phyloP scores from a whole-genome alignment of 31 red algal species.

The Porphyra umbilicalis region DNA sequence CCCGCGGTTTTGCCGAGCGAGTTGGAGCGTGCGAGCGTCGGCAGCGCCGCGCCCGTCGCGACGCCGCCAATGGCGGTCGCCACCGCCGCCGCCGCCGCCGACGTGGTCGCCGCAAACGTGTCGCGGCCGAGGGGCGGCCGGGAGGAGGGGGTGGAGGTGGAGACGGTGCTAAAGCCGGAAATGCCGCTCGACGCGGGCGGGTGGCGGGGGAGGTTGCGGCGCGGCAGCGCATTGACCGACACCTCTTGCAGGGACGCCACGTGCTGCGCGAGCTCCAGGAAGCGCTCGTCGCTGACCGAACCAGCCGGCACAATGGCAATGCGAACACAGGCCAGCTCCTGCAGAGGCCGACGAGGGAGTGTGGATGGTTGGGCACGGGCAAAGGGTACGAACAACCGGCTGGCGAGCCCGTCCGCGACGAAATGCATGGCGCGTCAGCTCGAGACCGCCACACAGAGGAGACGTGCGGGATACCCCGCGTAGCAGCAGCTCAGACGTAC shows the following conservation, averaged over 20 bases:
- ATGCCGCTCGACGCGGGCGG: conserved; percentile 9
- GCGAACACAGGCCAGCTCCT: conserved; percentile 50
- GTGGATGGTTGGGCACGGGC: too few species aligned
- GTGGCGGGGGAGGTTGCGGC: conserved; percentile 40
- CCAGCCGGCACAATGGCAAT: conserved; percentile 56
- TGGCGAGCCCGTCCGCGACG: too few species aligned
- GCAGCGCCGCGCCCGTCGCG: neutral
- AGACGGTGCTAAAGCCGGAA: conserved; percentile 7
- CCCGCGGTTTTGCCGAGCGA: neutral
- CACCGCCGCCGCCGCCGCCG: conserved; percentile 5
- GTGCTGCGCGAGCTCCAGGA: conserved; percentile 47
- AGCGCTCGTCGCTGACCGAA: conserved; percentile 35
- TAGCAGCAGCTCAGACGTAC: too few species aligned
- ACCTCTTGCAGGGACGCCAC: conserved; percentile 46
- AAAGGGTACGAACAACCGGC: too few species aligned
- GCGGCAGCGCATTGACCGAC: conserved; percentile 43
- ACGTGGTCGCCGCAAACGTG: conserved; percentile 6
- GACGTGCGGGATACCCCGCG: too few species aligned
- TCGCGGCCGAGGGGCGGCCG: conserved; percentile 18
- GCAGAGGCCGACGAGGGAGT: neutral
- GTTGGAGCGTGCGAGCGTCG: conserved; percentile 1
- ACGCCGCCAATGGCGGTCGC: conserved; percentile 9
- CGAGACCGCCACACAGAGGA: neutral
- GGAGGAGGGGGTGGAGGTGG: conserved; percentile 25
- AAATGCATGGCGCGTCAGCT: neutral